Conservation (phyloP, 1,139 yeast species). For the Hanseniaspora sp. region DNA sequence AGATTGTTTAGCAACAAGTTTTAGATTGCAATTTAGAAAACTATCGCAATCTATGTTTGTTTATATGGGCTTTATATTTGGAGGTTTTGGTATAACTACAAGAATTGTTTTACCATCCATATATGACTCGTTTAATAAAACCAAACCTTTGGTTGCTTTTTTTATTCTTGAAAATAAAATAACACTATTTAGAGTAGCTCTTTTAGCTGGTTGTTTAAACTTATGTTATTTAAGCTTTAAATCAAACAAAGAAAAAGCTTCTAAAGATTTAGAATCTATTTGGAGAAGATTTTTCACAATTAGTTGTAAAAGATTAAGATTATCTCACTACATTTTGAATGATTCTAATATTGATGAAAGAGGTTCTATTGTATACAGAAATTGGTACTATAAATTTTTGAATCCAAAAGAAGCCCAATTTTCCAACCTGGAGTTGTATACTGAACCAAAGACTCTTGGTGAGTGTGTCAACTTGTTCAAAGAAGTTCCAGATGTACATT, state of each 20-base stretch:
- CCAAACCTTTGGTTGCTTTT: neutral
- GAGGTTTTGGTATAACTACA: slow-evolving; percentile 56
- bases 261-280: slow-evolving; percentile 33
- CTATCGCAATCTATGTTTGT: slow-evolving; percentile 66
- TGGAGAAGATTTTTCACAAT: slow-evolving; percentile 57
- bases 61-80: slow-evolving; percentile 58
- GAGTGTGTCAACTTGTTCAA: slow-evolving; percentile 40
- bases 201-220: slow-evolving; percentile 9
- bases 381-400: slow-evolving; percentile 35
- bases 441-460: slow-evolving; percentile 43
- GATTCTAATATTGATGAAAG: slow-evolving; percentile 62
- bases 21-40: slow-evolving; percentile 59
- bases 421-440: slow-evolving; percentile 45
- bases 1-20: slow-evolving; percentile 72
- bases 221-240: slow-evolving; percentile 17
- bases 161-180: slow-evolving; percentile 5
- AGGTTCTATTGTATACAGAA: slow-evolving; percentile 56
- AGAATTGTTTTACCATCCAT: slow-evolving; percentile 34
- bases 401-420: slow-evolving; percentile 28
- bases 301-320: slow-evolving; percentile 47
- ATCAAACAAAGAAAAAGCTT: slow-evolving; percentile 22
- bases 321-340: slow-evolving; percentile 70
- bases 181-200: neutral
- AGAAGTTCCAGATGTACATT: slow-evolving; percentile 34
- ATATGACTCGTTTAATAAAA: slow-evolving; percentile 1